Base-by-base conservation (phyloP, 1,284 basidiomycete genomes). In the Melampsora occidentalis region DNA sequence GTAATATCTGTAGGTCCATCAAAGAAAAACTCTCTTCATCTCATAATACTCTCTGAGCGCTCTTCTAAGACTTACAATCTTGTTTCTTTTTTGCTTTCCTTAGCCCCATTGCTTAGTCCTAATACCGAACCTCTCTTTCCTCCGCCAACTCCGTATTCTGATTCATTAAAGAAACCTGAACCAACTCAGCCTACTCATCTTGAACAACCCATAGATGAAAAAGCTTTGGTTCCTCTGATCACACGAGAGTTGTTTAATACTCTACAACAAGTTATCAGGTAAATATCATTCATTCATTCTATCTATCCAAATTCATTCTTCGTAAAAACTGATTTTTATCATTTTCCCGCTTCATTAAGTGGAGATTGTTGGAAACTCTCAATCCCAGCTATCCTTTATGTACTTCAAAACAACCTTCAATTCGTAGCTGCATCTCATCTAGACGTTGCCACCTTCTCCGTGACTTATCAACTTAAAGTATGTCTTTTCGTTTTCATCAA, bases 331-430 rank as follows among this genome's bases (percentile, higher is more conserved):
- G 16, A 53, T 25, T 20, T 53, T 5, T n/a, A n/a, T n/a, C 1
- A 5, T 6, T 3, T 53, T 78, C 81, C 87, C 85, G 79, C 86
- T 88, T 79, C 85, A 90, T 67, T 90, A 92, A 93, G 91, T 78
- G 84, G 87, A 2, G 95, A 97, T 84, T 94, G 92, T 84, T 97
- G 94, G 93, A 97, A 97, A 84, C 88, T 98, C 22, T 93, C 93
- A 33, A 94, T 98, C 78, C 96, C 96, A 12, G 96, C 96, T 12
- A 88, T 97, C 77, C 90, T 98, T 80, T 99, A 98, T 78, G 93
- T 96, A 80, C 89, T 96, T 77, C 95, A 98, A 85, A 97, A 97
- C 86, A 94, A 94, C 83, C 86, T 98, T 57, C 95, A 97, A 83
- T 97, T 94, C 84, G 90, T 96, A 77, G 95, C 95, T 18, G 91